Evolutionary conservation across 2,329 filamentous ascomycete species (phyloP), one percentile per base, ranked within the genome.

Genomic region (Sarocladium oryzae): DNA sequence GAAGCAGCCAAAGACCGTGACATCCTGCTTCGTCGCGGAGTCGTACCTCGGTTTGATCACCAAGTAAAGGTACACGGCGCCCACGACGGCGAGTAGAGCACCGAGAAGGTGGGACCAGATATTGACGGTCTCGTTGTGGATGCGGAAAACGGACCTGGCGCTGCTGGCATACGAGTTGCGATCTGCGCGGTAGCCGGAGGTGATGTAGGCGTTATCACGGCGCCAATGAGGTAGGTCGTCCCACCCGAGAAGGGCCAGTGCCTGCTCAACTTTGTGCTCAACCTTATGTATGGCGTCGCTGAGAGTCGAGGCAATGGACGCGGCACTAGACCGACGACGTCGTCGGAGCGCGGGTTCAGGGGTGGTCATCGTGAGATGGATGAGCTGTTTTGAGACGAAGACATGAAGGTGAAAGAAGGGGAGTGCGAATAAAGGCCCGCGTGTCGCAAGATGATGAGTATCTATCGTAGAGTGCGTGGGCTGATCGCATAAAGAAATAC

Each of bases 1-100:
- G 74, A 93, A 96, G 69, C 84, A 90, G 1, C 73, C 71, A 64
- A 95, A 89, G 26, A 82, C 88, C 32, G 82, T 56, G n/a, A 88
- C 73, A 64, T 95, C 89, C 2, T 77, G 69, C 8, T 62, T 54
- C 8, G 73, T 75, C 6, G 87, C 86, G 2, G 76, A 72, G 8
- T 73, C 74, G 61, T 91, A 92, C 8, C 88, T 79, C 33, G 85
- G 80, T 11, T 73, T 72, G 33, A 91, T 69, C 46, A 75, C 67
- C 21, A 65, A 63, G 65, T 84, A 81, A 11, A 90, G 67, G 48
- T 77, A 70, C 11, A 70, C 55, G 1, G 73, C 78, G 1, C 72
- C 68, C 6, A 73, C 61, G 2, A 80, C 62, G 52, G 86, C 83
- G 32, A 78, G 57, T 1, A 86, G 49, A 10, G 85, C 79, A 7